Conservation (phyloP, 495 filamentous ascomycete genomes). For the Podospora bellae-mahoneyi region DNA sequence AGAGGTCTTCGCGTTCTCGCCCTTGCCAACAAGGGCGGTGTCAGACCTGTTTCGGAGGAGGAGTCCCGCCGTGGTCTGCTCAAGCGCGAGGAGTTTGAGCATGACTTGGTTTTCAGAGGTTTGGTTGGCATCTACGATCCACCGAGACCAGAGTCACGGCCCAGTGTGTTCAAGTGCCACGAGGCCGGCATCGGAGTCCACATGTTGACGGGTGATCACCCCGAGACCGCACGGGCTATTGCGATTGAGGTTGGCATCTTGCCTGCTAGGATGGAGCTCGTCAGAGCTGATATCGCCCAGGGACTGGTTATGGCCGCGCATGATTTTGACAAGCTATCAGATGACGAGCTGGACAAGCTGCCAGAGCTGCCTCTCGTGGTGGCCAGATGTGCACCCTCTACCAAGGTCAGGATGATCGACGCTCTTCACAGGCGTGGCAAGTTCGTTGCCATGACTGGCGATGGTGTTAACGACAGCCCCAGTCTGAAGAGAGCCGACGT, state of each 20-base stretch:
- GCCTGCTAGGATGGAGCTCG: slow-evolving; percentile 52
- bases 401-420: slow-evolving; percentile 67
- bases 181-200: slow-evolving; percentile 70
- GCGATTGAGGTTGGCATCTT: slow-evolving; percentile 73
- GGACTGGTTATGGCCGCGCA: slow-evolving; percentile 60
- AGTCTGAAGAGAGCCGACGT: slow-evolving; percentile 73
- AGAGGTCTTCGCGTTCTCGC: slow-evolving; percentile 76
- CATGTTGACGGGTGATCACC: slow-evolving; percentile 79
- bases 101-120: slow-evolving; percentile 58
- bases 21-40: slow-evolving; percentile 51
- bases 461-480: slow-evolving; percentile 83
- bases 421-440: slow-evolving; percentile 58
- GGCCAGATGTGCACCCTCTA: slow-evolving; percentile 61
- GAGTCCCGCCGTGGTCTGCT: slow-evolving; percentile 45
- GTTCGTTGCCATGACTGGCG: slow-evolving; percentile 63
- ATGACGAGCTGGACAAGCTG: slow-evolving; percentile 55
- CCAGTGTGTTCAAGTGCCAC: slow-evolving; percentile 61
- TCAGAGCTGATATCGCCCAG: slow-evolving; percentile 49
- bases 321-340: slow-evolving; percentile 57
- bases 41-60: slow-evolving; percentile 19
- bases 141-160: slow-evolving; percentile 63
- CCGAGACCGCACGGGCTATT: slow-evolving; percentile 70
- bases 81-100: slow-evolving; percentile 35
- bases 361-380: slow-evolving; percentile 61
- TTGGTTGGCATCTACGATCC: slow-evolving; percentile 71